Evolutionary conservation across 2,329 filamentous ascomycete genomes (phyloP), one percentile per base, ranked within the genome.

Genomic region (Diplodia sapinea): DNA sequence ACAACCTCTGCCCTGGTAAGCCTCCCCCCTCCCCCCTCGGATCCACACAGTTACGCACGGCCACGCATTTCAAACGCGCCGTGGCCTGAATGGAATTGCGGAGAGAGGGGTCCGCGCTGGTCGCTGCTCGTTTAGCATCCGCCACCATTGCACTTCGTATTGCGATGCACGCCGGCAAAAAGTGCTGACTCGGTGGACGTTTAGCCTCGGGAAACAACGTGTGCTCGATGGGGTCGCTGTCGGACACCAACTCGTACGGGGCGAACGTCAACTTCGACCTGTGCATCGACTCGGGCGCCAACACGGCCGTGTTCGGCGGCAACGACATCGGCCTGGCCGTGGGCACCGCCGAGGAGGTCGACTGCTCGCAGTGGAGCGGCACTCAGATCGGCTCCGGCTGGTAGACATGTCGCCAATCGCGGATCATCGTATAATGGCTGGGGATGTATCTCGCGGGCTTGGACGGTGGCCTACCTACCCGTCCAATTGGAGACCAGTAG

Each of bases 191-290:
- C 54, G 40, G 29, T 2, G 31, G n/a, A 17, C 5, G 31, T 15
- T 36, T 36, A 70, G 75, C 74, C 0, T 36, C 71, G 2, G 77
- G 77, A 3, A 82, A 82, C 66, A 73, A 77, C 26, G 71, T 80
- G 15, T 81, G 79, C 69, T 64, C 77, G 5, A 77, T 79, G 73
- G 72, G 70, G 12, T 72, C 72, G 4, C 70, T 79, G 1, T 65
- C 66, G 12, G 74, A 72, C 3, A 75, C 76, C 2, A 80, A 80
- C 69, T 76, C 74, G 66, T 79, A 79, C 69, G 79, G 79, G 5
- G 78, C 76, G 8, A 77, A 79, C 51, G 72, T 80, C 61, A 78
- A 81, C 71, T 80, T 81, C 70, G 78, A 81, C 66, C 72, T 80
- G 40, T 81, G 79, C 73, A 75, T 72, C 26, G 79, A 81, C 67